phyloP scores from a whole-genome alignment of 257 asterid species.

The Buddleja alternifolia region DNA sequence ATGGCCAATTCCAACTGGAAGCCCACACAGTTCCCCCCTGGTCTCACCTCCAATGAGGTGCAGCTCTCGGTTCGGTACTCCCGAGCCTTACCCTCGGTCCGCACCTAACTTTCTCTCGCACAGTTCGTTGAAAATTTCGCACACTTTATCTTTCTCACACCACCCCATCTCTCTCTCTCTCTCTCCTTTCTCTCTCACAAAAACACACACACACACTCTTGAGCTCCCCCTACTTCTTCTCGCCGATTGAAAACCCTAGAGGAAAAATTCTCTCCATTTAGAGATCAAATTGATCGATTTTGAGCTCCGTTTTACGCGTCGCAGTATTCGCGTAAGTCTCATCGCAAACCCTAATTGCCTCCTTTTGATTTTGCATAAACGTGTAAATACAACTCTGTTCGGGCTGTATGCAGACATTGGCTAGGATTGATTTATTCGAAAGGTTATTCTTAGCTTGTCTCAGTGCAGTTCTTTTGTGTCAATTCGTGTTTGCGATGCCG shows the following conservation, averaged over 20 bases:
- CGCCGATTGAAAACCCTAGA: conserved; percentile 58
- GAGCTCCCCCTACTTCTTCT: conserved; percentile 33
- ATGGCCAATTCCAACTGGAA: conserved; percentile 23
- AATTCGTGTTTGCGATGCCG: conserved; percentile 9
- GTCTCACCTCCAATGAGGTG: conserved; percentile 14
- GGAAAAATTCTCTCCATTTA: conserved; percentile 10
- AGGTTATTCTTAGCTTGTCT: conserved; percentile 9
- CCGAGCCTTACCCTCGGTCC: conserved; percentile 43
- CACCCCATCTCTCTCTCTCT: conserved; percentile 36
- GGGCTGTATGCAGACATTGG: background rate
- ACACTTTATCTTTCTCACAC: conserved; percentile 39
- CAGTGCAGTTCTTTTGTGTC: background rate
- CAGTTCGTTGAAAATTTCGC: conserved; percentile 60
- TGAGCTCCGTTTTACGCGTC: conserved; percentile 35
- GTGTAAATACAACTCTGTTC: background rate
- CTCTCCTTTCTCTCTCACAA: conserved; percentile 33
- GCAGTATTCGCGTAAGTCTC: conserved; percentile 39
- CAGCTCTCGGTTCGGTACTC: conserved; percentile 3
- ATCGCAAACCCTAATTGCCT: conserved; percentile 22
- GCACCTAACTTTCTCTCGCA: conserved; percentile 37
- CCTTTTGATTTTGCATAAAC: background rate
- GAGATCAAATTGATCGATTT: conserved; percentile 38
- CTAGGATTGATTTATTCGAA: conserved; percentile 25
- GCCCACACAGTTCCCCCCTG: background rate
- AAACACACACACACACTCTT: conserved; percentile 10